Evolutionary conservation across 129 eudicot species (phyloP).

Genomic region (Tagetes erecta): DNA sequence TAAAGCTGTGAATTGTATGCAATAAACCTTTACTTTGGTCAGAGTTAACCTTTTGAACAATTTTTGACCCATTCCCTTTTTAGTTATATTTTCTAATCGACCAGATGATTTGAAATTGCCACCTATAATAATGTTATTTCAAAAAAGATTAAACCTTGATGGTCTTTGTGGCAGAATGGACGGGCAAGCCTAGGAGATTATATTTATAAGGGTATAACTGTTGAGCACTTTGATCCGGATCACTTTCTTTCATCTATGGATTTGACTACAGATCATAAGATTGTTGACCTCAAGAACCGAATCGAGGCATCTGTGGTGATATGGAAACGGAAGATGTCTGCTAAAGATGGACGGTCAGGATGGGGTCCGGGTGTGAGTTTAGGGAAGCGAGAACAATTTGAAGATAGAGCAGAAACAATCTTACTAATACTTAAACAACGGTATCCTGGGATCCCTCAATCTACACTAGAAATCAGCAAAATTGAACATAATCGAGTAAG

Average conservation of each 20-base stretch:
- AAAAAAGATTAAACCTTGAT: background rate
- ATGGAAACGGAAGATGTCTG: constrained; percentile 85
- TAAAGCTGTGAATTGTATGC: background rate
- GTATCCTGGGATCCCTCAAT: constrained; percentile 82
- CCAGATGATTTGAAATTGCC: background rate
- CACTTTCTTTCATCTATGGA: constrained; percentile 61
- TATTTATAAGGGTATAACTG: constrained; percentile 75
- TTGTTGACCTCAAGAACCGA: constrained; percentile 85
- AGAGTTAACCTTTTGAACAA: background rate
- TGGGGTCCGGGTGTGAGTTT: constrained; percentile 87
- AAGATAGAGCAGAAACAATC: constrained; percentile 85
- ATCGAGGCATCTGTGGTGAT: constrained; percentile 94
- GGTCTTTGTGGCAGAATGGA: constrained; percentile 65
- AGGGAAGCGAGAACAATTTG: constrained; percentile 87
- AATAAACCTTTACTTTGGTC: background rate
- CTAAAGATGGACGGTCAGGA: constrained; percentile 79
- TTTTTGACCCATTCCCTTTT: background rate
- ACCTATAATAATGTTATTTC: background rate
- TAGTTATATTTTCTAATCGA: background rate
- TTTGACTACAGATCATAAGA: constrained; percentile 82
- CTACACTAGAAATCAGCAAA: constrained; percentile 77
- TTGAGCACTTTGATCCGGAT: constrained; percentile 78
- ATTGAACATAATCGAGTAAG: constrained; percentile 83
- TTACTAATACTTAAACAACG: constrained; percentile 73
- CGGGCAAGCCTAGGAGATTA: constrained; percentile 83